Evolutionary conservation across 2,329 filamentous ascomycete genomes (phyloP).

Genomic region (Hysterium pulicare): DNA sequence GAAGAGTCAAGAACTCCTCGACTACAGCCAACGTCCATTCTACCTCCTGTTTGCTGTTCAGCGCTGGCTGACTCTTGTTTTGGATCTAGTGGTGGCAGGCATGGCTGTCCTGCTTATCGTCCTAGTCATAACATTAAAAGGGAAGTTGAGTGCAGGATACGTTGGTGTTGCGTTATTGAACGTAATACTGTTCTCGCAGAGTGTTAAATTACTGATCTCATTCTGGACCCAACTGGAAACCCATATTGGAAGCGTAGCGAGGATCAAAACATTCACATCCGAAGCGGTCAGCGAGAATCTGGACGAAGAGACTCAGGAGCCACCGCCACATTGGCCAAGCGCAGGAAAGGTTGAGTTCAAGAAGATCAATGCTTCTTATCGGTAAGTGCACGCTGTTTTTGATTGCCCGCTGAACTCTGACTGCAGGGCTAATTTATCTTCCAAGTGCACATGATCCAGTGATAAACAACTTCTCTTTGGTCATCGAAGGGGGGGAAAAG

Average conservation of each 20-base stretch:
- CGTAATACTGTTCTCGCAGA: conserved; percentile 52
- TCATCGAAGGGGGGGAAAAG: conserved; percentile 47
- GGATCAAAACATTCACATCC: conserved; percentile 53
- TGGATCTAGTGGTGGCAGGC: conserved; percentile 40
- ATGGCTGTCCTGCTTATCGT: conserved; percentile 38
- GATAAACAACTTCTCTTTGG: conserved; percentile 46
- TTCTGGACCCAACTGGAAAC: conserved; percentile 59
- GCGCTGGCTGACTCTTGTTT: conserved; percentile 42
- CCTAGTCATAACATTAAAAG: conserved; percentile 30
- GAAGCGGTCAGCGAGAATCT: conserved; percentile 47
- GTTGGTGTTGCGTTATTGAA: conserved; percentile 54
- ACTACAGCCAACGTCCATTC: conserved; percentile 43
- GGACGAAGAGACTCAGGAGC: conserved; percentile 48
- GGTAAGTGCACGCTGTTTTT: conserved; percentile 21
- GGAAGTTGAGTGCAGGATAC: conserved; percentile 46
- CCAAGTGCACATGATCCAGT: conserved; percentile 31
- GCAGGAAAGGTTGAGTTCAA: conserved; percentile 44
- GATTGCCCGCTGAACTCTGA: conserved; percentile 1
- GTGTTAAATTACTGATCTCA: conserved; percentile 49
- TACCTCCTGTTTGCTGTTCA: conserved; percentile 47
- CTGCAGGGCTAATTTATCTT: conserved; percentile 4
- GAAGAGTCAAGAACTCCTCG: conserved; percentile 37
- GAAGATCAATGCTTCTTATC: conserved; percentile 45
- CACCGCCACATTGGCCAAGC: conserved; percentile 43
- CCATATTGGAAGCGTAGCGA: conserved; percentile 54